phyloP scores from a whole-genome alignment of 345 rosid species.

The Lepidium didymum region DNA sequence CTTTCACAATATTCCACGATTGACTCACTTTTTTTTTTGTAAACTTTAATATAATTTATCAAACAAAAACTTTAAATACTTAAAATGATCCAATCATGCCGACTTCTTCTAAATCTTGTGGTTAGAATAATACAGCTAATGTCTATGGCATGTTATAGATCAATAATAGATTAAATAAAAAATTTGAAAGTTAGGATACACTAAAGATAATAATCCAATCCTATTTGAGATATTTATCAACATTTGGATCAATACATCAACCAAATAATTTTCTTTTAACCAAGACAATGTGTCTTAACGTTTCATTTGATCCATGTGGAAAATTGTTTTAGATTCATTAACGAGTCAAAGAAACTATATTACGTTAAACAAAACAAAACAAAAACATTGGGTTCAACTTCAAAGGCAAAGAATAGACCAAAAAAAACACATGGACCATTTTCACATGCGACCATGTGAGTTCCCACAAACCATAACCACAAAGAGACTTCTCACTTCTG shows the following conservation, averaged over 20 bases:
- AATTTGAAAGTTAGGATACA: too few species aligned
- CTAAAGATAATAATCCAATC: too few species aligned
- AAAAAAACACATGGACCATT: slow-evolving; percentile 23
- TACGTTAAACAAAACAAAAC: too few species aligned
- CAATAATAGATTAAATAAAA: too few species aligned
- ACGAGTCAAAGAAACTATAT: slow-evolving; percentile 18
- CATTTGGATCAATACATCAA: not conserved
- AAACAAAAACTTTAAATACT: not conserved
- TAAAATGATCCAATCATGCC: too few species aligned
- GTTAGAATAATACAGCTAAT: too few species aligned
- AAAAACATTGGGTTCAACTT: slow-evolving; percentile 2
- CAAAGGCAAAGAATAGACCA: slow-evolving; percentile 21
- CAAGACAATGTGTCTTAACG: slow-evolving; percentile 7
- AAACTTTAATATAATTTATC: too few species aligned
- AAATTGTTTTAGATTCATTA: not conserved
- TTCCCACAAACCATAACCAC: slow-evolving; percentile 14
- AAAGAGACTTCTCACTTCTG: slow-evolving; percentile 10
- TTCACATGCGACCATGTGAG: slow-evolving; percentile 31
- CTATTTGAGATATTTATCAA: too few species aligned
- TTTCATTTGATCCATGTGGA: slow-evolving; percentile 20
- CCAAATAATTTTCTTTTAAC: not conserved
- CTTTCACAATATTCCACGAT: not conserved
- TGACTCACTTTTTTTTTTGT: not conserved
- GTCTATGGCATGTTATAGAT: too few species aligned
- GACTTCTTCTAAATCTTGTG: too few species aligned